These are phyloP conservation scores for Clonostachys rosea DNA, from an alignment of 2,329 filamentous ascomycete species.

Conservation along the genomic window DNA sequence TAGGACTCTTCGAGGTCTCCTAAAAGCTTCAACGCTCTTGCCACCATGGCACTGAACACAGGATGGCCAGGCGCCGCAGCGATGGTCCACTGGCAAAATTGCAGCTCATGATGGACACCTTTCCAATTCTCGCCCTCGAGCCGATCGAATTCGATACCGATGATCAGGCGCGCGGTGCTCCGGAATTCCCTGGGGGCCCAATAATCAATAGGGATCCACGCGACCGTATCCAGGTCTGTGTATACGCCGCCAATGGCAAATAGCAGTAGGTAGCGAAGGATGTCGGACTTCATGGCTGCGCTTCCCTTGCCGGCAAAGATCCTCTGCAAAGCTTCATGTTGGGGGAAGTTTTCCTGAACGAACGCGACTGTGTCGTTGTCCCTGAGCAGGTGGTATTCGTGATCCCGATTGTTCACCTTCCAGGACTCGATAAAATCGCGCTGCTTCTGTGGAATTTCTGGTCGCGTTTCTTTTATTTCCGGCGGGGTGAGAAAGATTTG, in stretches of 20 bases:
- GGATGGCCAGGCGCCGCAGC: constrained; percentile 93
- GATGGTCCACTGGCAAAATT: constrained; percentile 99
- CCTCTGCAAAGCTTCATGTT: constrained; percentile 4
- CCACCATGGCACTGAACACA: constrained; percentile 80
- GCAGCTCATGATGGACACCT: constrained; percentile 71
- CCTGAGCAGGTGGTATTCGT: constrained; percentile 13
- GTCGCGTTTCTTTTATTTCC: neutral
- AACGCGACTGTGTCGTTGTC: constrained; percentile 13
- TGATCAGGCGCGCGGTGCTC: constrained; percentile 75
- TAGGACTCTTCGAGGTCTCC: constrained; percentile 56
- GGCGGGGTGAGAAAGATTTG: constrained; percentile 6
- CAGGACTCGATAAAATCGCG: constrained; percentile 3
- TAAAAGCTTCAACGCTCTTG: constrained; percentile 63
- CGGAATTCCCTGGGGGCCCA: constrained; percentile 73
- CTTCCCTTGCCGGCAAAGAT: constrained; percentile 20
- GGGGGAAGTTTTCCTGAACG: constrained; percentile 11
- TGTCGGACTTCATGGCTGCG: constrained; percentile 73
- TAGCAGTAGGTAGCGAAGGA: constrained; percentile 70
- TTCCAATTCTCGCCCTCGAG: constrained; percentile 95
- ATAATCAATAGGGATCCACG: constrained; percentile 82
- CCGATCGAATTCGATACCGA: constrained; percentile 93
- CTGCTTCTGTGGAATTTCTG: neutral
- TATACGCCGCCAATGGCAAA: constrained; percentile 65
- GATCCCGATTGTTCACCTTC: constrained; percentile 6
- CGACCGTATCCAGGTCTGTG: constrained; percentile 86